Base-by-base conservation (phyloP, 768 basidiomycete species). In the Xerocomellus amylosporus region DNA sequence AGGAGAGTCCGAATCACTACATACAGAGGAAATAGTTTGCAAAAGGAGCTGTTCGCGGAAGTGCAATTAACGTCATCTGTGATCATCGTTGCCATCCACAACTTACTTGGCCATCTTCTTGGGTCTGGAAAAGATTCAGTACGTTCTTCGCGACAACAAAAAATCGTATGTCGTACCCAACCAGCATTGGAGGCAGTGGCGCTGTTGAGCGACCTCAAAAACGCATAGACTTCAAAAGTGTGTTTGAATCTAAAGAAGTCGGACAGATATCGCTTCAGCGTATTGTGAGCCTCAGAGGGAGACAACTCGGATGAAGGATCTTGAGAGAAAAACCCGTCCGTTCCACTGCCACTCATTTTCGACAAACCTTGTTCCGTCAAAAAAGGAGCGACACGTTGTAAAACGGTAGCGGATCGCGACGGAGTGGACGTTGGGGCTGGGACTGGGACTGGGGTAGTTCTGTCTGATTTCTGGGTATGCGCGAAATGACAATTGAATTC, bases 31-130 rank as follows among this genome's bases (percentile, higher is more conserved):
- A 26, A 80, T 61, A 0, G 65, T 64, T 15, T 68, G 62, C 5
- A 79, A 65, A 20, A 83, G 62, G 8, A 78, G 70, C 75, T 81
- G 51, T 0, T 43, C n/a, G 8, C 1, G 6, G 36, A 48, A 33
- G 30, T 26, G 14, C 2, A 5, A 50, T 56, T 19, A 62, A 53
- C 24, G 55, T 49, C 22, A 33, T 19, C 7, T 13, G 51, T 52
- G n/a, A 53, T 40, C 8, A 49, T 47, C 28, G 52, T 44, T 38
- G 33, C 36, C 30, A 34, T 46, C 9, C 47, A 54, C 41, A 13
- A 56, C 71, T 56, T 56, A 82, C 80, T 69, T 82, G 82, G 6
- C 78, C 79, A 53, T 82, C 80, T 57, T 81, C 76, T 28, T 72
- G 65, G 15, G 75, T 74, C 78, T 81, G 49, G 24, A 5, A 40